Conservation (phyloP, 441 rosid genomes). For the Isatis lusitanica region DNA sequence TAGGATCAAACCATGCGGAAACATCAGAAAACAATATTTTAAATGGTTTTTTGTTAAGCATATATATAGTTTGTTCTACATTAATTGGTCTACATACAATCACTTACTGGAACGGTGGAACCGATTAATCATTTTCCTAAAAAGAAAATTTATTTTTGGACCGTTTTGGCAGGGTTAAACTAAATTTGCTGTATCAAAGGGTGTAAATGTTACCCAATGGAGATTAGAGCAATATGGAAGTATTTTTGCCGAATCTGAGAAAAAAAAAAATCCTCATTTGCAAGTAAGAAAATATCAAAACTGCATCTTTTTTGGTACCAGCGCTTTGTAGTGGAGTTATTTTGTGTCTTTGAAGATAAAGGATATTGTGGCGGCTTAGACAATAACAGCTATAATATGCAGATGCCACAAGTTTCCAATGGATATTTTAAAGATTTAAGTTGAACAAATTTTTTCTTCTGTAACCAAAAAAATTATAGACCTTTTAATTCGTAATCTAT, state of each 20-base stretch:
- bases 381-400: not conserved
- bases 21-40: not conserved
- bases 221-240: not conserved
- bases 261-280: not conserved
- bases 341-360: conserved; percentile 1
- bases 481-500: not conserved
- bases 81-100: not conserved
- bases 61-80: not conserved
- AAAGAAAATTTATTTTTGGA: too few relatives aligned
- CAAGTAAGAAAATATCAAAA: not conserved
- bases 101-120: not conserved
- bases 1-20: not conserved
- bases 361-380: conserved; percentile 2
- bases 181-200: not conserved
- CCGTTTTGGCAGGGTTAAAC: not conserved
- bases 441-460: not conserved
- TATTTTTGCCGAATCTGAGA: not conserved
- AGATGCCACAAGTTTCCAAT: conserved; percentile 4
- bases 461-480: not conserved
- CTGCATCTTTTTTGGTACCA: not conserved
- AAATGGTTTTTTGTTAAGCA: not conserved
- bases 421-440: not conserved
- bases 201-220: not conserved
- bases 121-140: not conserved
- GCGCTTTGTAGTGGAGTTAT: not conserved